Conservation (phyloP, 257 asterid species). For the Cinchona pubescens region DNA sequence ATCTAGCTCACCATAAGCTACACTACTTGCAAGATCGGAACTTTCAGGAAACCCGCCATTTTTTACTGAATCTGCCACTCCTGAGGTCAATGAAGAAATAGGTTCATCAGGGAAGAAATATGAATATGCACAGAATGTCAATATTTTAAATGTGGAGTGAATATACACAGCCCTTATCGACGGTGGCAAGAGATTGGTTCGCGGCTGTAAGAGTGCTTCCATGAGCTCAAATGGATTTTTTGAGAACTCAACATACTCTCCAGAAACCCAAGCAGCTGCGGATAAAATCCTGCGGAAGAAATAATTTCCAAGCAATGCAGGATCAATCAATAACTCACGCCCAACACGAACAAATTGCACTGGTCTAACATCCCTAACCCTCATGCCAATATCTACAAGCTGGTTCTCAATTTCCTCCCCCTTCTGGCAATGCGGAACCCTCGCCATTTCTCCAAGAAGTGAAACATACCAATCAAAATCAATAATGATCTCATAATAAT, state of each 20-base stretch:
- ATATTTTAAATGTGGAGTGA: conserved; percentile 74
- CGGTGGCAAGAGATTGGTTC: conserved; percentile 70
- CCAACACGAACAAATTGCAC: conserved; percentile 80
- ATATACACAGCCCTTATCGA: conserved; percentile 73
- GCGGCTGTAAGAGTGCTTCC: conserved; percentile 90
- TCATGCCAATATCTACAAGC: conserved; percentile 84
- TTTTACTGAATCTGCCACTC: conserved; percentile 29
- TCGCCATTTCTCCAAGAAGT: conserved; percentile 84
- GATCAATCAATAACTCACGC: conserved; percentile 86
- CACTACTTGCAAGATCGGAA: conserved; percentile 28
- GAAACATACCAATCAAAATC: conserved; percentile 93
- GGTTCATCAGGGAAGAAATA: conserved; percentile 48
- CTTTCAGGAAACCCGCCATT: conserved; percentile 28
- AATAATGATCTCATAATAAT: conserved; percentile 64
- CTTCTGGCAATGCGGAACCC: conserved; percentile 83
- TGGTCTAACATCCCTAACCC: conserved; percentile 90
- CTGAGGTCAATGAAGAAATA: conserved; percentile 30
- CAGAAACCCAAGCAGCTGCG: conserved; percentile 90
- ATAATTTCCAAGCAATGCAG: conserved; percentile 85
- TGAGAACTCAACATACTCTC: conserved; percentile 82
- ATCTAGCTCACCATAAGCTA: conserved; percentile 46
- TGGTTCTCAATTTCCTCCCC: conserved; percentile 77
- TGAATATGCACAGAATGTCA: conserved; percentile 55
- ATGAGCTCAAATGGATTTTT: conserved; percentile 77
- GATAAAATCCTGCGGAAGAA: conserved; percentile 63